Base-by-base conservation (phyloP, 2,329 filamentous ascomycete species). In the Aspergillus eucalypticola region DNA sequence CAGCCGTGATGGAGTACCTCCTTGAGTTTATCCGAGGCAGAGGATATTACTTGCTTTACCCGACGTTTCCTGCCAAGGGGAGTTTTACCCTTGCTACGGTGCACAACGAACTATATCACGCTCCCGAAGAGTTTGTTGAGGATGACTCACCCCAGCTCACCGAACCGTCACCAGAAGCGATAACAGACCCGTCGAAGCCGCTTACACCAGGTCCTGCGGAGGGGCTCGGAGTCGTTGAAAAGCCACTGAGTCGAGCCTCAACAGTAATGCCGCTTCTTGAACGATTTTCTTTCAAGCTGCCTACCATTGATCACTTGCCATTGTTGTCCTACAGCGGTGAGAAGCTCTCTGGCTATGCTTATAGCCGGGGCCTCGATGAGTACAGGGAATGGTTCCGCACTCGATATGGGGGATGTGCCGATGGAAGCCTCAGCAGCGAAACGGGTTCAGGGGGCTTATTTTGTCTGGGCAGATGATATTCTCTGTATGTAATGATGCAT, bases 41-140 rank as follows among this genome's bases (percentile, higher is more conserved):
- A 27, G 91, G 90, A 11, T 96, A 96, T 76, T 87, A 85, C 67
- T 87, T 91, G 56, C 76, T 96, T 0, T 96, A 96, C 70, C 94
- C 94, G 0, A 85, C 87, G 39, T 81, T 85, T 19, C 60, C 72
- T 5, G 67, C 67, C 2, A 64, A 75, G 78, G 63, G 83, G 74
- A 53, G 82, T 71, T 41, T 79, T 67, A 79, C 85, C 4, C 78
- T 96, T 11, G 86, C 87, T n/a, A 90, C 87, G 0, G 79, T 94
- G 0, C 93, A 97, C 73, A 86, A 84, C 61, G 93, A 97, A 65
- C 78, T 96, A 5, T 87, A 86, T 60, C 84, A 86, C 41, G 71
- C 82, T 1, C 92, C 92, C 0, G 92, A 96, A 73, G 93, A 87
- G 67, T 86, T 77, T 60, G 42, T 52, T 3, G 49, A 64, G 3